These are phyloP conservation scores for Sisymbrium irio DNA, from an alignment of 345 rosid genomes.

Conservation along the genomic window DNA sequence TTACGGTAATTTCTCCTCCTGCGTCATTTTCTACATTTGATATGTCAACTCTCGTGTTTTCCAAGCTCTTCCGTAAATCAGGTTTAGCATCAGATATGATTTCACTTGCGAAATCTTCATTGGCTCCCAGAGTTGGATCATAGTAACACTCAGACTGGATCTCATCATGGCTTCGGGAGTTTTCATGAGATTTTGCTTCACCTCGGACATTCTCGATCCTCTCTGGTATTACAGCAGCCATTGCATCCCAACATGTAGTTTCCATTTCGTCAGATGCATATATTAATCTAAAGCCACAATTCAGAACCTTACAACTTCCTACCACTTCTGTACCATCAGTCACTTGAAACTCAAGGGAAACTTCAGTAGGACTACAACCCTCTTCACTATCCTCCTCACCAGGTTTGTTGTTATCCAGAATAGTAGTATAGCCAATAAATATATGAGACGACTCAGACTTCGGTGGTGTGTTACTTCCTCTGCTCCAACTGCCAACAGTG, in stretches of 20 bases:
- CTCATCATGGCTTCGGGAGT: background rate
- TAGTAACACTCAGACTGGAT: background rate
- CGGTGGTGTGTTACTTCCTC: background rate
- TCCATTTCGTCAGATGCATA: background rate
- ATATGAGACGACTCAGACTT: background rate
- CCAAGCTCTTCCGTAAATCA: background rate
- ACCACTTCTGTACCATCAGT: background rate
- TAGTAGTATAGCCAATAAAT: constrained; percentile 3
- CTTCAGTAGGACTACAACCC: background rate
- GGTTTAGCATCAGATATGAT: background rate
- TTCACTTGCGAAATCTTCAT: background rate
- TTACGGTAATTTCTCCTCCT: background rate
- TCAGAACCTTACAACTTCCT: background rate
- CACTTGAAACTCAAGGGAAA: background rate
- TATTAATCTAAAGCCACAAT: constrained; percentile 7
- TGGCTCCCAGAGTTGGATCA: background rate
- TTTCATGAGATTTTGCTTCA: background rate
- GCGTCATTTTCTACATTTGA: background rate
- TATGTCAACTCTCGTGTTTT: background rate
- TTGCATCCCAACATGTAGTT: too few species aligned
- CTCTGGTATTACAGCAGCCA: background rate
- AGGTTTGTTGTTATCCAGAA: background rate
- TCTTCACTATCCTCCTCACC: background rate
- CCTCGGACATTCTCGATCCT: background rate
- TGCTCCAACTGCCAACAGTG: constrained; percentile 10